A percentile compares a stretch with the other conserved stretches of the same genome.
These are phyloP conservation scores for Didymella keratinophila DNA, from an alignment of 2,329 filamentous ascomycete species.

Conservation along the genomic window DNA sequence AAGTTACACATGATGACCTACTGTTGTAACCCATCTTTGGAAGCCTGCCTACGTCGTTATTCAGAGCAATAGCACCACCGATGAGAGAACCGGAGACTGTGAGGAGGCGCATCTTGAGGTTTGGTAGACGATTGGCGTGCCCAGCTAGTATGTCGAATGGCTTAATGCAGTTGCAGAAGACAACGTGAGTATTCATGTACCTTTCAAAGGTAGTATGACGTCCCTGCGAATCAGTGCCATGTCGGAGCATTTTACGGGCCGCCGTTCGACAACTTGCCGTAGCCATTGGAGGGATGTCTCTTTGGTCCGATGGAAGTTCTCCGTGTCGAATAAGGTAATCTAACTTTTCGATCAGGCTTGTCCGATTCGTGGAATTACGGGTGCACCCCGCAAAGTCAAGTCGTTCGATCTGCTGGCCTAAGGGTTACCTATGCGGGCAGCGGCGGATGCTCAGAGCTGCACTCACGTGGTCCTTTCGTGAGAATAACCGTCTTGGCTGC, in stretches of 20 bases:
- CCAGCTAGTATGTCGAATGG: not conserved
- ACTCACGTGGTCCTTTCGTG: not conserved
- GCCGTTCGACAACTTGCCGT: not conserved
- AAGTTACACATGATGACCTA: not conserved
- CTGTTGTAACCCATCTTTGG: slow-evolving; percentile 22
- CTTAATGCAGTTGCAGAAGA: not conserved
- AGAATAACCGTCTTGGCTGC: slow-evolving; percentile 4
- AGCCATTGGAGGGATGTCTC: not conserved
- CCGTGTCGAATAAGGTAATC: slow-evolving; percentile 1
- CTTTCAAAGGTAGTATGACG: not conserved
- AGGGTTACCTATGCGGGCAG: not conserved
- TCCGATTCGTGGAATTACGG: slow-evolving; percentile 7
- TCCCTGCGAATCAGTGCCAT: not conserved
- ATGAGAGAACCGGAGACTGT: not conserved
- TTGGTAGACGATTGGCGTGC: not conserved
- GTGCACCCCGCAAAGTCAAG: slow-evolving; percentile 1
- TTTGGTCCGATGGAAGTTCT: not conserved
- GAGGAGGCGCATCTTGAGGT: not conserved
- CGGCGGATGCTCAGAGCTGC: not conserved
- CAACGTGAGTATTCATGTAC: not conserved
- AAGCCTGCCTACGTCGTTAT: slow-evolving; percentile 18
- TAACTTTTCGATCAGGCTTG: not conserved
- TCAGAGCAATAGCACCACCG: not conserved
- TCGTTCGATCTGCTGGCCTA: not conserved
- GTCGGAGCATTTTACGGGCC: not conserved